Percentiles rank a stretch among this genome's conserved stretches.
These are phyloP conservation scores for Agrocybe chaxingu DNA, from an alignment of 768 basidiomycete genomes.

Conservation along the genomic window DNA sequence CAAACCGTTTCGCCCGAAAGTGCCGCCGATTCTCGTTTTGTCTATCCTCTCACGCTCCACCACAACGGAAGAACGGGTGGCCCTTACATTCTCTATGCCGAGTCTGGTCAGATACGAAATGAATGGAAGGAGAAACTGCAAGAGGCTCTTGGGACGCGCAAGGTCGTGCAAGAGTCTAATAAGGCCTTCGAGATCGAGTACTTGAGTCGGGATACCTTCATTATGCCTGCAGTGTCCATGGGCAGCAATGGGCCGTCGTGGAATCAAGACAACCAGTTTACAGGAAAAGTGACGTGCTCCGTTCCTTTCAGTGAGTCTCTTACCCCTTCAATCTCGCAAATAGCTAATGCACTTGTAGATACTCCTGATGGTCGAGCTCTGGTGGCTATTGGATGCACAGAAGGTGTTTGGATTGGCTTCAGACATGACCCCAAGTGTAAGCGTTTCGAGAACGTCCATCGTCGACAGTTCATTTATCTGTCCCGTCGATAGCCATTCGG, in stretches of 20 bases:
- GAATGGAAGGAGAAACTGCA: slow-evolving; percentile 92
- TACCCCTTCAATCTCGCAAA: not conserved
- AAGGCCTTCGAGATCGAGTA: slow-evolving; percentile 94
- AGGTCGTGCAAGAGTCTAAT: slow-evolving; percentile 87
- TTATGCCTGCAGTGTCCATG: slow-evolving; percentile 63
- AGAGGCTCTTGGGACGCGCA: slow-evolving; percentile 82
- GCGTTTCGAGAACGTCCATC: slow-evolving; percentile 19
- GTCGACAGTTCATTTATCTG: not conserved
- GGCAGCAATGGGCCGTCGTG: slow-evolving; percentile 52
- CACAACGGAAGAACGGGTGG: slow-evolving; percentile 89
- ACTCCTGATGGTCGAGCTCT: slow-evolving; percentile 83
- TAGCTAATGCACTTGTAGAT: slow-evolving; percentile 38
- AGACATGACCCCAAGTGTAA: slow-evolving; percentile 83
- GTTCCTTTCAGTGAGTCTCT: slow-evolving; percentile 78
- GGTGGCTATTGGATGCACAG: slow-evolving; percentile 91
- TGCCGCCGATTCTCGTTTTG: slow-evolving; percentile 63
- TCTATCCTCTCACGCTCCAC: slow-evolving; percentile 86
- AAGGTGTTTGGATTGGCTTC: slow-evolving; percentile 98
- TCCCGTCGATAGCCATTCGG: slow-evolving; percentile 64
- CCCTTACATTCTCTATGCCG: slow-evolving; percentile 83
- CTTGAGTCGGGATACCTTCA: slow-evolving; percentile 85
- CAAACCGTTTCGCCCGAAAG: slow-evolving; percentile 32
- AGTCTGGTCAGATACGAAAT: slow-evolving; percentile 64
- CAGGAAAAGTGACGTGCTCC: slow-evolving; percentile 90
- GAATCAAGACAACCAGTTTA: slow-evolving; percentile 71